phyloP scores from a whole-genome alignment of 805 yeast species.

The Ogataea salicorniae region DNA sequence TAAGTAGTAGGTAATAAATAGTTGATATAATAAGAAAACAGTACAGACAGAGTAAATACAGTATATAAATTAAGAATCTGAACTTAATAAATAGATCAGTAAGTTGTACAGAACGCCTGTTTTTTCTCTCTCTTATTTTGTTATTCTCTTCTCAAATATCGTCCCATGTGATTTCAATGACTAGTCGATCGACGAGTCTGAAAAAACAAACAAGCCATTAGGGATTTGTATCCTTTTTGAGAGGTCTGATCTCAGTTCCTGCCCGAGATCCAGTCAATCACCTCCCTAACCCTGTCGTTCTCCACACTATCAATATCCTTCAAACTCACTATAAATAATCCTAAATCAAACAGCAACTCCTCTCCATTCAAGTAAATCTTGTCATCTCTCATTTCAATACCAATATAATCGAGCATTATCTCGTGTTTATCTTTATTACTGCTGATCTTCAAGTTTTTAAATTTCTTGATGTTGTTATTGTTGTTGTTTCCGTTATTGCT shows the following conservation, averaged over 20 bases:
- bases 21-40: no score
- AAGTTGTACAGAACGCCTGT: no score
- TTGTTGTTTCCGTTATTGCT: no score
- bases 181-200: no score
- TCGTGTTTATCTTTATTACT: conserved; percentile 7
- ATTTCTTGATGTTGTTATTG: conserved; percentile 1
- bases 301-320: conserved; percentile 4
- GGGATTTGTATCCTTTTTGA: neutral
- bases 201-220: no score
- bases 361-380: conserved; percentile 1
- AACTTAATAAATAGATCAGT: no score
- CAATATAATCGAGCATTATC: conserved; percentile 16
- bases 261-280: conserved; percentile 20
- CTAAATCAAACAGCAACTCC: conserved; percentile 19
- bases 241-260: neutral
- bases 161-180: no score
- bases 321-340: conserved; percentile 20
- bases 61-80: no score
- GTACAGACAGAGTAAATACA: no score
- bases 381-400: conserved; percentile 8
- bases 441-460: conserved; percentile 7
- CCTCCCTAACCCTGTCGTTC: conserved; percentile 13
- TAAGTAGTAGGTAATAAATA: no score
- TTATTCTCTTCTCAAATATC: no score
- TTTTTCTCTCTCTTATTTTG: no score